A percentile compares a stretch with the other conserved stretches of the same genome.
Conservation (phyloP, 1,284 basidiomycete species). For the Moniliella sp. region DNA sequence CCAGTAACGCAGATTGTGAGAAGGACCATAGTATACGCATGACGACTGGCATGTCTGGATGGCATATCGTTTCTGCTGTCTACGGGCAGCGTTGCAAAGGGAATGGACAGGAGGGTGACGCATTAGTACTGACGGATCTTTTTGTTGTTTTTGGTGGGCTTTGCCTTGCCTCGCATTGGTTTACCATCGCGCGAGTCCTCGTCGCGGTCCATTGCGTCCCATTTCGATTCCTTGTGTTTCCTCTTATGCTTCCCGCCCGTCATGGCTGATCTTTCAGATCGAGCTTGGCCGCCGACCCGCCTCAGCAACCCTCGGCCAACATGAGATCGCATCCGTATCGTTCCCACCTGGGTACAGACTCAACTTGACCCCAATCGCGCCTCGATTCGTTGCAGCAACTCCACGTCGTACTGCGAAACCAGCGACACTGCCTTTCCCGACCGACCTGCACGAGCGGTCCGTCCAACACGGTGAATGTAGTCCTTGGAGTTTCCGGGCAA, state of each 20-base stretch:
- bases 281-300: constrained; percentile 60
- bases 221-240: constrained; percentile 4
- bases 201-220: constrained; percentile 30
- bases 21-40: no score
- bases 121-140: no score
- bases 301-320: constrained; percentile 65
- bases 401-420: constrained; percentile 94
- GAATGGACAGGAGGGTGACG: no score
- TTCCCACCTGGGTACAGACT: constrained; percentile 55
- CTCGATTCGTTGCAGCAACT: constrained; percentile 69
- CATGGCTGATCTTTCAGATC: constrained; percentile 40
- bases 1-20: no score
- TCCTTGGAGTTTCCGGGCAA: constrained; percentile 96
- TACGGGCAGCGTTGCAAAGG: no score
- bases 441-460: constrained; percentile 85
- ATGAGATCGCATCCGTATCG: constrained; percentile 71
- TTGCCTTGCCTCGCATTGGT: no score
- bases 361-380: constrained; percentile 75
- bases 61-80: no score
- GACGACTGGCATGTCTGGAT: no score
- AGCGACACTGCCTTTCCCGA: constrained; percentile 85
- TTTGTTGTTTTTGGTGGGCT: no score
- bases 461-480: constrained; percentile 92
- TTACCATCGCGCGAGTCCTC: no score
- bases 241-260: constrained; percentile 21